Evolutionary conservation across 257 asterid species (phyloP), one percentile per base, ranked within the genome.

Genomic region (Gynochthodes officinalis): DNA sequence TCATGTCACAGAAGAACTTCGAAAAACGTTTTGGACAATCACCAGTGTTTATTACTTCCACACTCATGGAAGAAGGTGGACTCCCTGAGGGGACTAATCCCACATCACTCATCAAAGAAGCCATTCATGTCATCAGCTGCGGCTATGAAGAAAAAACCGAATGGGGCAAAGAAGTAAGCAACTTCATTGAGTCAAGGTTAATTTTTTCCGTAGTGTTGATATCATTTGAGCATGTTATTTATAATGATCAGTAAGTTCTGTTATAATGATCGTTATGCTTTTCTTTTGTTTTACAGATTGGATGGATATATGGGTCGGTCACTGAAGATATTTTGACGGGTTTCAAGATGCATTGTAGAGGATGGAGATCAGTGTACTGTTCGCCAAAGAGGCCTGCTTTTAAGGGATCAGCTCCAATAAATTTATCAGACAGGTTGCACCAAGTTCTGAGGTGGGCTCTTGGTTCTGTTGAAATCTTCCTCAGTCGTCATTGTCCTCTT

Each of bases 381-480:
- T 73, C 83, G n/a, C 97, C 97, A 0, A 82, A 81, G 75, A 84
- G 96, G 80, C 84, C 96, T 2, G 92, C 94, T 63, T 90, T 90
- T 77, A 90, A 90, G 74, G 96, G 97, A 82, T 90, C 97, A 58
- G 97, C 97, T 62, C 97, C 92, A 37, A 90, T 90, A 80, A 90
- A 91, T 83, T 85, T 91, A 70, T 89, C 97, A 43, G 97, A 89
- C 54, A 84, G 96, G 86, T 81, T 91, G 86, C 96, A 89, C 75
- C 96, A 91, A 85, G 96, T 91, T 52, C 83, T 89, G 83, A 83
- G 97, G 77, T 91, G 96, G 97, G 97, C 97, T 75, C 90, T 91
- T 59, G 97, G 97, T 78, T 91, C 97, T 46, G 89, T 89, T 27
- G 97, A 91, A 70, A 91, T 91, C 79, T 91, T 91, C 86, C 84